These are phyloP conservation scores for Vitis vinifera DNA, from an alignment of 164 flowering plant genomes.

Conservation along the genomic window ASM3070453v1 NC_081805.1:7280001-7280500, in stretches of 20 bases:
- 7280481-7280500: constrained; percentile 88
- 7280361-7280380: constrained; percentile 81
- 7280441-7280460: constrained; percentile 68
- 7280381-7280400: constrained; percentile 75
- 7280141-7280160: constrained; percentile 43
- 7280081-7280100: constrained; percentile 54
- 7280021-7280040: constrained; percentile 77
- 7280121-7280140: constrained; percentile 80
- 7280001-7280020: constrained; percentile 94
- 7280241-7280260: constrained; percentile 78
- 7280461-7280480: constrained; percentile 84
- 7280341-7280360: constrained; percentile 76
- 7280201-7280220: constrained; percentile 42
- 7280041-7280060: constrained; percentile 81
- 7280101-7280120: constrained; percentile 82
- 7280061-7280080: constrained; percentile 73
- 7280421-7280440: constrained; percentile 48
- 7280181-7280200: constrained; percentile 41
- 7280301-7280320: constrained; percentile 70
- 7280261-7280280: constrained; percentile 75
- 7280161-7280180: constrained; percentile 22
- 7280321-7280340: constrained; percentile 71
- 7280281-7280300: constrained; percentile 80
- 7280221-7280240: constrained; percentile 75
- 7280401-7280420: constrained; percentile 64